Evolutionary conservation across 306 rosid genomes (phyloP).

Genomic region (Cucurbita moschata): DNA sequence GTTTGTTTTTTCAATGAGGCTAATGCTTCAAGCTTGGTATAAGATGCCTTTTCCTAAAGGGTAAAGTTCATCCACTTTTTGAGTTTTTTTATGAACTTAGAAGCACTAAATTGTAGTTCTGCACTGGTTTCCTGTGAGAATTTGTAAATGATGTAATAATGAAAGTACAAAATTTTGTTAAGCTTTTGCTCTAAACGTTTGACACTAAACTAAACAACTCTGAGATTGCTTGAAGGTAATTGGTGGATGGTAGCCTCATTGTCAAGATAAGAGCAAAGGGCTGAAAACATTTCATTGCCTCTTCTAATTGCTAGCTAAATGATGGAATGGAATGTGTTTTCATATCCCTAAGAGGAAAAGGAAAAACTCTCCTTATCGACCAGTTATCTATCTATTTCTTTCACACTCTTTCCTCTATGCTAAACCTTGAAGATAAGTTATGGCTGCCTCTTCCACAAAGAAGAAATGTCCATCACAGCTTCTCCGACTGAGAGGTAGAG

Average conservation of each 20-base stretch:
- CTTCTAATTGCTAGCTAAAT: background rate
- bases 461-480: constrained; percentile 16
- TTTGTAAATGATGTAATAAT: background rate
- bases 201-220: background rate
- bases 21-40: background rate
- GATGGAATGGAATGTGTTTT: background rate
- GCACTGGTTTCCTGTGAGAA: background rate
- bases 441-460: constrained; percentile 8
- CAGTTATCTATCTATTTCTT: background rate
- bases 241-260: background rate
- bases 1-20: background rate
- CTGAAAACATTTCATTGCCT: constrained; percentile 6
- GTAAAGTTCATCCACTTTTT: background rate
- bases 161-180: background rate
- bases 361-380: background rate
- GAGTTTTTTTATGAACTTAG: background rate
- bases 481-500: constrained; percentile 15
- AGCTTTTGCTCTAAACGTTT: background rate
- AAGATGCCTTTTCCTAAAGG: background rate
- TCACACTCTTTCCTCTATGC: background rate
- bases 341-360: background rate
- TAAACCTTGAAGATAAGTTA: background rate
- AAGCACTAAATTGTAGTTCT: background rate
- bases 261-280: background rate
- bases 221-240: background rate